A percentile compares a stretch with the other conserved stretches of the same genome.
Conservation (phyloP, 768 basidiomycete genomes). For the Russula brevipes region DNA sequence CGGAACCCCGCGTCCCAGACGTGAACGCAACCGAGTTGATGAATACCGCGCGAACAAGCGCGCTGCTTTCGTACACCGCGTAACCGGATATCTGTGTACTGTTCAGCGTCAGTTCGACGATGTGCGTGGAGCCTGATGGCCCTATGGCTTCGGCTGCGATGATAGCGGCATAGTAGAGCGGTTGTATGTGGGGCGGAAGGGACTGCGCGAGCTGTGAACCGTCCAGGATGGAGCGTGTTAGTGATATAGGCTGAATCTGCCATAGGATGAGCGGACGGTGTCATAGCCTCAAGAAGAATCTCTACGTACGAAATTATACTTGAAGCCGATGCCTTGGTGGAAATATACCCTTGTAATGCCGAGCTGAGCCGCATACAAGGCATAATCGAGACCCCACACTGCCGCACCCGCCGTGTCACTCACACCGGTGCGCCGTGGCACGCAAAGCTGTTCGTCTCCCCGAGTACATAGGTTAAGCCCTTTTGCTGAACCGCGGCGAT, state of each 20-base stretch:
- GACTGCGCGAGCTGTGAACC: conserved; percentile 47
- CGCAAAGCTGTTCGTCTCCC: conserved; percentile 35
- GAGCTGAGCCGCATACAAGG: conserved; percentile 51
- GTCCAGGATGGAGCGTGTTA: conserved; percentile 55
- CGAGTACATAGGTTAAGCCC: conserved; percentile 54
- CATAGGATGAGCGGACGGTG: background rate
- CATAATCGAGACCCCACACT: conserved; percentile 63
- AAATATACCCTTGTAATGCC: conserved; percentile 54
- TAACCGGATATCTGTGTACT: conserved; percentile 52
- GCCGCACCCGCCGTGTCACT: conserved; percentile 68
- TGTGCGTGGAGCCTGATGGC: conserved; percentile 36
- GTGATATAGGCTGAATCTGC: conserved; percentile 58
- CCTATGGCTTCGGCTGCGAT: conserved; percentile 57
- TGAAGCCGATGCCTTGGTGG: conserved; percentile 66
- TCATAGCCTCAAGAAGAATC: too few relatives aligned
- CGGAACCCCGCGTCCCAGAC: conserved; percentile 7
- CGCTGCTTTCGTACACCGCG: conserved; percentile 48
- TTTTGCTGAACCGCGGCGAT: conserved; percentile 43
- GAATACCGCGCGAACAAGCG: conserved; percentile 47
- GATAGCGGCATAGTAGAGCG: conserved; percentile 61
- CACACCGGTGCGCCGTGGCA: conserved; percentile 45
- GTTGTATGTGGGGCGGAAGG: conserved; percentile 55
- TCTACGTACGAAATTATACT: conserved; percentile 53
- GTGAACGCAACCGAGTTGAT: conserved; percentile 51
- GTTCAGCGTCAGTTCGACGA: conserved; percentile 47